phyloP scores from a whole-genome alignment of 495 filamentous ascomycete genomes.

The Aspergillus homomorphus region DNA sequence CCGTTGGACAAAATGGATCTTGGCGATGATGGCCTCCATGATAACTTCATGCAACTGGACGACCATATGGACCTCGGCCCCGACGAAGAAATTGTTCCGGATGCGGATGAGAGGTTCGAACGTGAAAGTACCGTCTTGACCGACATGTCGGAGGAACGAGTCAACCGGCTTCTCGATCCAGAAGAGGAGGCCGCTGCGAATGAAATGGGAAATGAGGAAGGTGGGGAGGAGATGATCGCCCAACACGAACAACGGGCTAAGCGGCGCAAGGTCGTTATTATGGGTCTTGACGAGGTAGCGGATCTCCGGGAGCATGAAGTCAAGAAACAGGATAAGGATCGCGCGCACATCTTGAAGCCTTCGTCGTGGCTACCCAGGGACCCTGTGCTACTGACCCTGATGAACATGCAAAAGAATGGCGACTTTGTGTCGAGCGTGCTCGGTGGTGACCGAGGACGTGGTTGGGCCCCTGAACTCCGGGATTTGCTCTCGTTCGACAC shows the following conservation, averaged over 20 bases:
- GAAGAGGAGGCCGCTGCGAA: slow-evolving; percentile 36
- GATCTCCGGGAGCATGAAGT: slow-evolving; percentile 58
- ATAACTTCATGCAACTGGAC: slow-evolving; percentile 34
- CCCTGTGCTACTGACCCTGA: slow-evolving; percentile 77
- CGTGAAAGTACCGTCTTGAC: slow-evolving; percentile 44
- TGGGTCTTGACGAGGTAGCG: slow-evolving; percentile 65
- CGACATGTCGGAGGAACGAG: slow-evolving; percentile 51
- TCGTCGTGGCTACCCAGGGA: slow-evolving; percentile 80
- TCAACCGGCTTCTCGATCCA: slow-evolving; percentile 60
- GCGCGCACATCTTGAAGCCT: slow-evolving; percentile 74
- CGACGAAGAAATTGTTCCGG: slow-evolving; percentile 51
- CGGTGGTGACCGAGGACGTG: slow-evolving; percentile 68
- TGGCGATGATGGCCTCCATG: slow-evolving; percentile 28
- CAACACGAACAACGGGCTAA: slow-evolving; percentile 67
- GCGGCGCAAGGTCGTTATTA: slow-evolving; percentile 60
- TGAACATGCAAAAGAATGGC: slow-evolving; percentile 84
- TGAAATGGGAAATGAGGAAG: slow-evolving; percentile 49
- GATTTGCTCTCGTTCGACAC: slow-evolving; percentile 79
- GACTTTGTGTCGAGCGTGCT: slow-evolving; percentile 77
- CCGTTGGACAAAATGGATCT: slow-evolving; percentile 43
- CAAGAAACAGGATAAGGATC: slow-evolving; percentile 74
- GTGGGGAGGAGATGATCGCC: slow-evolving; percentile 54
- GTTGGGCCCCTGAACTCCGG: slow-evolving; percentile 88
- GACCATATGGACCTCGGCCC: slow-evolving; percentile 46
- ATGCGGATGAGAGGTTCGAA: slow-evolving; percentile 58